Base-by-base conservation (phyloP, 139 green algal species). In the Desmodesmus armatus region DNA sequence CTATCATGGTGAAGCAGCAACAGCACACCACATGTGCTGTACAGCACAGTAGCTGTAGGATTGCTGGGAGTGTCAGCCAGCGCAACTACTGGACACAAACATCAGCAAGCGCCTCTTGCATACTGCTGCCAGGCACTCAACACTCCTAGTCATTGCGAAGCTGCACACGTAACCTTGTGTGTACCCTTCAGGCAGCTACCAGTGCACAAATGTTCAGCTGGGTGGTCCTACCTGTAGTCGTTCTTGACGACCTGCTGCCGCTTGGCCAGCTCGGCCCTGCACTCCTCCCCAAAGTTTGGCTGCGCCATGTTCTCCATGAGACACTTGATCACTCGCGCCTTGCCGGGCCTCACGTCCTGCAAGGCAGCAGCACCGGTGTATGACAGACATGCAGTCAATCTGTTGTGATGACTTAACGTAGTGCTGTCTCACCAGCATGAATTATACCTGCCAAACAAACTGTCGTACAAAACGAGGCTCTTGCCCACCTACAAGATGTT, bases 271-370 rank as follows among this genome's bases (percentile, higher is more conserved):
- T 96, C 86, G 31, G 80, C 71, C 74, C 87, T 85, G 90, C 95
- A 98, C 13, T 88, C 87, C 31, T 88, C 84, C 5, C 91, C 89
- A 85, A 97, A 98, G 72, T 94, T 94, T 1, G 92, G 86, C 89
- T 97, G 85, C 3, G 83, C 90, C 89, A 97, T 93, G 85, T 93
- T 90, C 80, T 96, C 91, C 67, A 86, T 60, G 2, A 86, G 65
- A 62, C 85, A 92, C 77, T 91, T 94, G 78, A 91, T 87, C 6
- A 92, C 86, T 13, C 91, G 73, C 0, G 91, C 94, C 82, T 88
- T 85, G 85, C 93, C 93, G 29, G 92, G 91, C 87, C 92, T 91
- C 7, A 94, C 80, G 44, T 92, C 88, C 88, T 92, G 87, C 41
- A 51, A 7, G 25, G n/a, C n/a, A n/a, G n/a, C n/a, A n/a, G n/a